A percentile compares a stretch with the other conserved stretches of the same genome.
These are phyloP conservation scores for Tetradesmus obliquus DNA, from an alignment of 139 green algal genomes.

Conservation along the genomic window DNA sequence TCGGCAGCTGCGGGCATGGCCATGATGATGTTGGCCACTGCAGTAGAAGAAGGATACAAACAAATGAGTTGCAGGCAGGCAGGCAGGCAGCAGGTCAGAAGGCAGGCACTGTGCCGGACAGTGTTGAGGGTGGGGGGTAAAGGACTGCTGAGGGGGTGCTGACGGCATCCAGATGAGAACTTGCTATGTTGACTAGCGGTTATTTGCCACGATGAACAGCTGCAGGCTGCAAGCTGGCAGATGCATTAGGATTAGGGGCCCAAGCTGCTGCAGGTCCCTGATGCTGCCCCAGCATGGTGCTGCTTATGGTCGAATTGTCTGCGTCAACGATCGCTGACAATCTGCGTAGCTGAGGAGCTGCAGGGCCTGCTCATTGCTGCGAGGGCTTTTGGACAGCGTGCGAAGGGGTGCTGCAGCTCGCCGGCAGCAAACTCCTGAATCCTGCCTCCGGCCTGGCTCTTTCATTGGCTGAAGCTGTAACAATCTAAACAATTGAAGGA, in stretches of 20 bases:
- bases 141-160: background rate
- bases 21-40: constrained; percentile 77
- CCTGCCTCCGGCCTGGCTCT: background rate
- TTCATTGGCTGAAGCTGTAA: background rate
- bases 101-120: background rate
- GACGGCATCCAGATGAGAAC: background rate
- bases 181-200: background rate
- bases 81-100: background rate
- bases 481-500: background rate
- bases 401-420: background rate
- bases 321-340: background rate
- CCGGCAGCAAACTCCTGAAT: background rate
- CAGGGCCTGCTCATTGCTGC: background rate
- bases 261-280: background rate
- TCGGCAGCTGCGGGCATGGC: constrained; percentile 81
- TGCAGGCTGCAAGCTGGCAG: background rate
- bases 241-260: background rate
- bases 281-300: background rate
- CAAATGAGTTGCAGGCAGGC: background rate
- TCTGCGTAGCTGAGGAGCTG: background rate
- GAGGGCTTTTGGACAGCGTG: background rate
- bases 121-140: background rate
- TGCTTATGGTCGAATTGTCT: background rate
- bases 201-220: background rate
- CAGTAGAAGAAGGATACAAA: constrained; percentile 34